phyloP scores from a whole-genome alignment of 257 asterid species.

The Parsonsia alboflavescens region DNA sequence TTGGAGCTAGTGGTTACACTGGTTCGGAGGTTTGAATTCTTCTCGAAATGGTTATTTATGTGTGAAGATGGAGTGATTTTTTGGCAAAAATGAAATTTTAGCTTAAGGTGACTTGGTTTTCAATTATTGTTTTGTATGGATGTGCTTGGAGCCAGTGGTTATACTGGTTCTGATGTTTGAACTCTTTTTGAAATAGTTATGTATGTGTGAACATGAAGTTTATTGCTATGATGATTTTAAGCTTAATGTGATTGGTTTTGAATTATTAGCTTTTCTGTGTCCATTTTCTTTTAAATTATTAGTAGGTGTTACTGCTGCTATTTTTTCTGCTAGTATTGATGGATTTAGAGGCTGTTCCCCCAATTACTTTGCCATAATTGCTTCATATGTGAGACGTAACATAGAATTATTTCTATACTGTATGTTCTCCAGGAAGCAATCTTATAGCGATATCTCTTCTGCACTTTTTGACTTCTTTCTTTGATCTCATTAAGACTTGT shows the following conservation, averaged over 20 bases:
- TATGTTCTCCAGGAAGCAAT: not conserved
- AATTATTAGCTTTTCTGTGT: not conserved
- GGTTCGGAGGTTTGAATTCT: slow-evolving; percentile 62
- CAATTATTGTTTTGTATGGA: slow-evolving; percentile 27
- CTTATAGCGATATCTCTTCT: not conserved
- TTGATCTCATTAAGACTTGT: not conserved
- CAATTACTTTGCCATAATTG: not conserved
- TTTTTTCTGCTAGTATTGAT: not conserved
- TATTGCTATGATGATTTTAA: not conserved
- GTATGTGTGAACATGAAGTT: not conserved
- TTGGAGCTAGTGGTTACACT: slow-evolving; percentile 90
- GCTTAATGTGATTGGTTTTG: not conserved
- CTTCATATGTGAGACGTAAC: not conserved
- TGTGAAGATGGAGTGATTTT: not conserved
- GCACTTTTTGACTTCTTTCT: not conserved
- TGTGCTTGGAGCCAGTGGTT: slow-evolving; percentile 87
- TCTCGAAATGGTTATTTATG: not conserved
- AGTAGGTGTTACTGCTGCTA: not conserved
- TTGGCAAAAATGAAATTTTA: not conserved
- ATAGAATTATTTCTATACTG: not conserved
- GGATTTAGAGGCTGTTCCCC: not conserved
- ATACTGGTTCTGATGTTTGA: slow-evolving; percentile 78
- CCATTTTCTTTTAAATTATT: not conserved
- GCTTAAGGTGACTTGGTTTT: not conserved
- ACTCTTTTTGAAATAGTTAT: not conserved